These are phyloP conservation scores for Trypanosoma melophagium DNA, from an alignment of 208 protist species.

Conservation along the genomic window DNA sequence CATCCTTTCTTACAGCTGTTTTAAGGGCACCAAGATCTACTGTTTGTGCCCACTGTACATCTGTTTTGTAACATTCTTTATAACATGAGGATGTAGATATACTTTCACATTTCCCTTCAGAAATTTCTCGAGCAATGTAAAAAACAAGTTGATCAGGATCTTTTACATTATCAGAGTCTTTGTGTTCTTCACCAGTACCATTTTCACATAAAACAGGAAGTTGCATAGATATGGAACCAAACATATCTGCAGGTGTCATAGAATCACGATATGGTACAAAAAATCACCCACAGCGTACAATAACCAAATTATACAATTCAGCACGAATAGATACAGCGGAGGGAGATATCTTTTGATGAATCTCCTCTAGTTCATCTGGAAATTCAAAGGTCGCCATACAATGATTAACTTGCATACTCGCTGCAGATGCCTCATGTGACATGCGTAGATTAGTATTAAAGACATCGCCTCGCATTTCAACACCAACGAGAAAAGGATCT, in stretches of 20 bases:
- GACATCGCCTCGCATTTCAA: constrained; percentile 24
- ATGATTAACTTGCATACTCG: background rate
- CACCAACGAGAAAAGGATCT: constrained; percentile 20
- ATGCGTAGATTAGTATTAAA: constrained; percentile 10
- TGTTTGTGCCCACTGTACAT: background rate
- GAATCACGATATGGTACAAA: constrained; percentile 27
- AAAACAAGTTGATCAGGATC: constrained; percentile 16
- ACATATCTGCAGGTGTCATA: constrained; percentile 16
- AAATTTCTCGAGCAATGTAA: constrained; percentile 9
- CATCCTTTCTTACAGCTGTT: background rate
- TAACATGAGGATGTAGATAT: background rate
- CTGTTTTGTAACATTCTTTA: background rate
- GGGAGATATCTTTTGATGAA: constrained; percentile 18
- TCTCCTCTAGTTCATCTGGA: constrained; percentile 13
- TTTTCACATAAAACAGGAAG: constrained; percentile 11
- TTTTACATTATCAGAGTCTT: background rate
- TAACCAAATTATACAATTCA: constrained; percentile 20
- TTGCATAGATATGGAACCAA: constrained; percentile 21
- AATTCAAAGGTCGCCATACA: constrained; percentile 17
- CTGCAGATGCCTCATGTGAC: constrained; percentile 16
- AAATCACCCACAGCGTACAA: constrained; percentile 26
- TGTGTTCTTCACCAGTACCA: background rate
- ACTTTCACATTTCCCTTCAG: background rate
- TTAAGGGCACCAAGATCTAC: constrained; percentile 2
- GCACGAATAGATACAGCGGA: constrained; percentile 15